These are phyloP conservation scores for Fagus sylvatica DNA, from an alignment of 306 rosid genomes.

Conservation along the genomic window DNA sequence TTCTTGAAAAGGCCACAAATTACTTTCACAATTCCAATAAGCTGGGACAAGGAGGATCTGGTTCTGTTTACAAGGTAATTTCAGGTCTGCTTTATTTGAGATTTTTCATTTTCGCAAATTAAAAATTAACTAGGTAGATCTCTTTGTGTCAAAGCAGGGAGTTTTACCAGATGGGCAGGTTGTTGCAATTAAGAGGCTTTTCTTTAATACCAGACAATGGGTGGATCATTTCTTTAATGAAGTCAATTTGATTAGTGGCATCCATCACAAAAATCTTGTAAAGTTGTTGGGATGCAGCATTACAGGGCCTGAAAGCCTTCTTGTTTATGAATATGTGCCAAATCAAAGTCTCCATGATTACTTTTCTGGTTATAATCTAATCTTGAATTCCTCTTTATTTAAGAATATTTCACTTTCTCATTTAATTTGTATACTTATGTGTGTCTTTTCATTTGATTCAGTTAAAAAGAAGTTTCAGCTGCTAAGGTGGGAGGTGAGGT, in stretches of 20 bases:
- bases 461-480: constrained; percentile 19
- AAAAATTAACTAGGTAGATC: constrained; percentile 15
- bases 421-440: background rate
- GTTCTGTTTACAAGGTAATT: constrained; percentile 68
- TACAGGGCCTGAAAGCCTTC: constrained; percentile 79
- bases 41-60: constrained; percentile 86
- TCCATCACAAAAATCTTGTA: constrained; percentile 51
- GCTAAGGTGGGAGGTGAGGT: constrained; percentile 39
- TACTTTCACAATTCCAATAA: constrained; percentile 57
- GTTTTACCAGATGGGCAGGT: constrained; percentile 36
- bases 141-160: constrained; percentile 28
- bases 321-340: constrained; percentile 67
- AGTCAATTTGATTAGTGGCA: constrained; percentile 45
- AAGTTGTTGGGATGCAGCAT: constrained; percentile 68
- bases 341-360: constrained; percentile 61
- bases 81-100: background rate
- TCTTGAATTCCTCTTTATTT: constrained; percentile 2
- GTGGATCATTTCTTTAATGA: constrained; percentile 52
- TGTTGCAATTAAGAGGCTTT: constrained; percentile 55
- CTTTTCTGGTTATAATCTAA: constrained; percentile 43
- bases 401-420: background rate
- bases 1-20: constrained; percentile 70
- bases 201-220: constrained; percentile 55
- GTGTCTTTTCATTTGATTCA: background rate
- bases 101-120: background rate